Conservation (phyloP, 345 rosid species). For the Corchorus olitorius region DNA sequence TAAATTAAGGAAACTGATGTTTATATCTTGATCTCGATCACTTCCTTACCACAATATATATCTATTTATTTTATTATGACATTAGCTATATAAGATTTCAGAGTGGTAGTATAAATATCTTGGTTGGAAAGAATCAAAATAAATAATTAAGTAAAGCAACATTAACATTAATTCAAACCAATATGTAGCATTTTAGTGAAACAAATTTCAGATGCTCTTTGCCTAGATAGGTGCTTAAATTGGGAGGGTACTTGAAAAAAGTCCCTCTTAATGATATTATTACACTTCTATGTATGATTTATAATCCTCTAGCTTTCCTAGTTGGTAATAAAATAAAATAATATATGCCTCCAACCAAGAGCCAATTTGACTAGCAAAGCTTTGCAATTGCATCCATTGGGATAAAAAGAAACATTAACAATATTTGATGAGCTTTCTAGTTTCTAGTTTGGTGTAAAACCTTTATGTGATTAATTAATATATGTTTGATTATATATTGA, state of each 20-base stretch:
- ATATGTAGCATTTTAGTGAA: not conserved
- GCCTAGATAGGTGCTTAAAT: not conserved
- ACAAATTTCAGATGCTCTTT: not conserved
- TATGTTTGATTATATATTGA: not conserved
- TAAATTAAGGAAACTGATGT: too few relatives aligned
- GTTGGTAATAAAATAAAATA: not conserved
- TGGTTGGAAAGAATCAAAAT: not conserved
- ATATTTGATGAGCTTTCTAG: not conserved
- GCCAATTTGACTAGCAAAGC: constrained; percentile 2
- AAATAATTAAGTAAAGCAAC: not conserved
- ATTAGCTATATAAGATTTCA: not conserved
- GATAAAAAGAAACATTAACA: not conserved
- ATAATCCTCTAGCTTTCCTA: not conserved
- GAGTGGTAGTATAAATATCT: not conserved
- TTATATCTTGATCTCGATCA: too few relatives aligned
- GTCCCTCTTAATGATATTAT: not conserved
- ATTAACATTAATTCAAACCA: too few relatives aligned
- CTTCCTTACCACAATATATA: not conserved
- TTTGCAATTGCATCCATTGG: not conserved
- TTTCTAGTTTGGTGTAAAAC: not conserved
- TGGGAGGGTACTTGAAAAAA: not conserved
- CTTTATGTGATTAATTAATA: not conserved
- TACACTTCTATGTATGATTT: not conserved
- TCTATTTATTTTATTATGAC: not conserved
- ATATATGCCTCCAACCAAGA: not conserved